Evolutionary conservation across 805 yeast species (phyloP), one percentile per base, ranked within the genome.

Genomic region (Saturnispora sanitii): DNA sequence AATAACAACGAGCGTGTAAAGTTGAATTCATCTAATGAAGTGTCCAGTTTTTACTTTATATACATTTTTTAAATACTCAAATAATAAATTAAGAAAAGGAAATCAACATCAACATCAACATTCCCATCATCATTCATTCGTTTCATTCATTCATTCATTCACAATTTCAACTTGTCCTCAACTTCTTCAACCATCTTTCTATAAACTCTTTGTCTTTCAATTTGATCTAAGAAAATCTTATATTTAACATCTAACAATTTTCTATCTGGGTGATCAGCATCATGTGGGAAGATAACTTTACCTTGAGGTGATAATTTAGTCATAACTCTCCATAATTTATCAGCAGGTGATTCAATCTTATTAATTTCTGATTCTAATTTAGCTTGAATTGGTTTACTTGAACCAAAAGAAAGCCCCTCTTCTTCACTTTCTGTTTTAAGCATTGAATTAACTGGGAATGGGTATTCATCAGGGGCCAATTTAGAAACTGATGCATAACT

Each of bases 251-350:
- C 65, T 57, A 92, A 70, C 45, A 92, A 67, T 50, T 68, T 66
- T 52, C 86, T 70, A 60, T 85, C 94, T 0, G 83, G 76, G 44
- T 74, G 72, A 33, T 62, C 61, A 15, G 55, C 62, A 4, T 72
- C 59, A 19, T 75, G 62, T 3, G 98, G 97, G 47, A 66, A 61
- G 30, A 92, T 82, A 11, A 79, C 86, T 49, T 71, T 70, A 34
- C 96, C 97, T 18, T 80, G 75, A 6, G 94, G 90, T 1, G 95
- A 81, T 67, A 88, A 70, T 45, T 71, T 70, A 49, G 73, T 73
- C 98, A 92, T 92, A 29, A 82, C 77, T 28, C 77, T 74, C 97
- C 97, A 90, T 44, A 92, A 66, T 41, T 68, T 71, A 47, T 77
- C 79, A 26, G 84, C 84, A 3, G 74, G 61, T 31, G 57, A 53